These are phyloP conservation scores for Didymella glomerata DNA, from an alignment of 2,329 filamentous ascomycete species.

Conservation along the genomic window DNA sequence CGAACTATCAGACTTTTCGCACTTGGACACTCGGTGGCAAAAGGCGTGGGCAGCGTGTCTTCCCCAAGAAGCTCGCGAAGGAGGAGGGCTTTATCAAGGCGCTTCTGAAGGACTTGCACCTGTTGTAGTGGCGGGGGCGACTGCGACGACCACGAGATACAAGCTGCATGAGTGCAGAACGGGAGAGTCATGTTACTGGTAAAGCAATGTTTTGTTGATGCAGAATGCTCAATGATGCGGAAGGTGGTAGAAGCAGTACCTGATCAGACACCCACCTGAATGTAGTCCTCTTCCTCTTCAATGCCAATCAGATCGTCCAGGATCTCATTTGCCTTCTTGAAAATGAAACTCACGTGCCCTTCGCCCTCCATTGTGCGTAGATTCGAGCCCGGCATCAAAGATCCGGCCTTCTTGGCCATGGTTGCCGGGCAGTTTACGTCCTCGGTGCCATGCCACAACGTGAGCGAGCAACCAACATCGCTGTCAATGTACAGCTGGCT, in stretches of 20 bases:
- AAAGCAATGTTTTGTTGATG: no score
- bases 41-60: conserved; percentile 16
- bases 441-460: conserved; percentile 47
- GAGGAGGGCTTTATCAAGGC: conserved; percentile 32
- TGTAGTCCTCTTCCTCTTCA: conserved; percentile 29
- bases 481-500: conserved; percentile 35
- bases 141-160: no score
- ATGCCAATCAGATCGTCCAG: conserved; percentile 33
- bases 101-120: conserved; percentile 18
- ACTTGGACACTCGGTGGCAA: conserved; percentile 20
- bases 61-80: conserved; percentile 35
- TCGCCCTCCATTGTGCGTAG: conserved; percentile 36
- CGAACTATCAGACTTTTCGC: conserved; percentile 23
- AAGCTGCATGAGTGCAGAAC: neutral
- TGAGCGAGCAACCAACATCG: conserved; percentile 28
- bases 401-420: conserved; percentile 38
- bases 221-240: neutral
- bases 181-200: neutral
- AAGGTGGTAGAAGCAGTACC: neutral
- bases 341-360: conserved; percentile 38
- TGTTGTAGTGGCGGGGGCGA: neutral
- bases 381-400: conserved; percentile 32
- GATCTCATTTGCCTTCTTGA: conserved; percentile 35
- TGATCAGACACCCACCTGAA: conserved; percentile 20
- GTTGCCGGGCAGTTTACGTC: conserved; percentile 40